Base-by-base conservation (phyloP, 768 basidiomycete genomes). In the Gautieria morchelliformis region DNA sequence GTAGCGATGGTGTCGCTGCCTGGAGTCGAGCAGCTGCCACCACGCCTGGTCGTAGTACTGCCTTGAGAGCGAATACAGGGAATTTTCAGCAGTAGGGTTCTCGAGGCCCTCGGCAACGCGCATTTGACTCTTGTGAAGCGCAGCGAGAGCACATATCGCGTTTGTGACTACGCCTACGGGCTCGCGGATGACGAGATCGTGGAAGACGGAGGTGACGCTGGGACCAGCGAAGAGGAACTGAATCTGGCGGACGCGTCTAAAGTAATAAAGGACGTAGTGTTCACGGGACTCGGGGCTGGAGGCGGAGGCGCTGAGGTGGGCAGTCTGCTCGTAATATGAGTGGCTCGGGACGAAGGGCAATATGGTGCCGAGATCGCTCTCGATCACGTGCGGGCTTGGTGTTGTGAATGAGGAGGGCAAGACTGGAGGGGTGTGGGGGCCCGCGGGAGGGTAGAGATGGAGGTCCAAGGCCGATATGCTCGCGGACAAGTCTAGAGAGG, bases 71-170 rank as follows among this genome's bases (percentile, higher is more conserved):
- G 84, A 78, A 53, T 74, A 77, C 59, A 85, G 81, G 35, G 77
- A 72, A 51, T 76, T 77, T 20, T 61, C 50, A 54, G 73, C 68
- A 60, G 78, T 75, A 33, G 77, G 74, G 48, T 77, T 70, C 64
- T 86, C 79, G 48, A 81, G 68, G n/a, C 84, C 84, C 60, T 80
- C 79, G 24, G 81, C 76, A 30, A 82, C 75, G 37, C 81, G 82
- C 69, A 78, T 75, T 51, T 79, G 79, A 59, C 78, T 81, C 63
- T 78, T 78, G 67, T 90, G 87, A 41, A 89, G 75, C 63, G 80
- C 80, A 44, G 86, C 80, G 49, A 90, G 74, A n/a, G 89, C 87
- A 68, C 83, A 87, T 37, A 89, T 76, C 5, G 87, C 83, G 66
- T 82, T 80, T 5, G 85, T 80, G 44, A 89, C 79, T 2, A 85